Percentiles rank a stretch among this genome's conserved stretches.
phyloP scores from a whole-genome alignment of 2,329 filamentous ascomycete species.

The Alternaria triticina region DNA sequence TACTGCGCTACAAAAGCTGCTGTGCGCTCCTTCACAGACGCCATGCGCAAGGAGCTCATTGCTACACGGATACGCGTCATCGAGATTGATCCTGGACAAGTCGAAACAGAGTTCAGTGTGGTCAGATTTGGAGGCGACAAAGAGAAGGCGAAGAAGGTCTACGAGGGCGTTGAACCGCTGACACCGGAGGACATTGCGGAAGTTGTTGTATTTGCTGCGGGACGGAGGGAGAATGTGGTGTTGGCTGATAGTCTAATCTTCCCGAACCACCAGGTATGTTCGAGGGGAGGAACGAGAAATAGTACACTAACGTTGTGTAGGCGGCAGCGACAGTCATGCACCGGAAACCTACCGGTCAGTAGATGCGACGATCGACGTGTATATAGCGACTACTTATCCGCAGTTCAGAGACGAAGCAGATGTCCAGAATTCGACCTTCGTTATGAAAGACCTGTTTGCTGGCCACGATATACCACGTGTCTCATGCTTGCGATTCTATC shows the following conservation, averaged over 20 bases:
- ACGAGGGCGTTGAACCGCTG: slow-evolving; percentile 74
- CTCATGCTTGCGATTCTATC: not conserved
- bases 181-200: slow-evolving; percentile 92
- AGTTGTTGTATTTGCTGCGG: slow-evolving; percentile 83
- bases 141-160: slow-evolving; percentile 86
- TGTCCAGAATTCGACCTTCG: not conserved
- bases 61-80: slow-evolving; percentile 82
- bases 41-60: slow-evolving; percentile 82
- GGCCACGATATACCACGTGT: not conserved
- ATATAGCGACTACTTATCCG: slow-evolving; percentile 3
- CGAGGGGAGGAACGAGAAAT: not conserved
- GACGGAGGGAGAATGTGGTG: slow-evolving; percentile 87
- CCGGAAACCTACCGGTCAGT: slow-evolving; percentile 32
- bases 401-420: not conserved
- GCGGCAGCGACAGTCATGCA: slow-evolving; percentile 48
- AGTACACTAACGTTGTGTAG: slow-evolving; percentile 27
- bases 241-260: slow-evolving; percentile 86
- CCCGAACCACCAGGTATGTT: slow-evolving; percentile 83
- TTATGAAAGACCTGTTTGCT: not conserved
- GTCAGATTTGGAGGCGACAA: slow-evolving; percentile 90
- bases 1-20: slow-evolving; percentile 95
- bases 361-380: slow-evolving; percentile 1
- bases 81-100: slow-evolving; percentile 88
- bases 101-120: slow-evolving; percentile 92
- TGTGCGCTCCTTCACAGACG: slow-evolving; percentile 82